Evolutionary conservation across 352 stramenopile species (phyloP), one percentile per base, ranked within the genome.

Genomic region (Globisporangium nodosum): DNA sequence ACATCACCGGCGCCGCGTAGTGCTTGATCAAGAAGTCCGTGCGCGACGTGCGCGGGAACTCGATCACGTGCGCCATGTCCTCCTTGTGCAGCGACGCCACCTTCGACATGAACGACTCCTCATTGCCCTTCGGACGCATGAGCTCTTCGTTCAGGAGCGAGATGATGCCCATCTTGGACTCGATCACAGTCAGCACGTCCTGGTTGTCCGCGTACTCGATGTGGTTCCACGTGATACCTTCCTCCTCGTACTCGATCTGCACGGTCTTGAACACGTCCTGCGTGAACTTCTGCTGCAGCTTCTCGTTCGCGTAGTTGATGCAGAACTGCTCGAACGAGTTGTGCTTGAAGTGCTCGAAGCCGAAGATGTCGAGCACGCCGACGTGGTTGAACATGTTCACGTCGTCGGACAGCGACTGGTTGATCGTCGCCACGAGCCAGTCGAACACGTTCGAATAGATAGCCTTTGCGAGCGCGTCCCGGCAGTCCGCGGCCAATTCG

Each of bases 341-440:
- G 74, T 94, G 84, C 61, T 96, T 96, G 76, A 99, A 99, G 68
- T 97, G 96, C 76, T 99, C 97, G 65, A 99, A 99, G 50, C 97
- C 97, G 65, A 99, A 99, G 65, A 99, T 99, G 87, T 99, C 97
- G 53, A 99, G 76, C 49, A 99, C 93, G 50, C 96, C 96, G 45
- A 98, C 94, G 47, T 92, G 78, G 59, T 94, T 88, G 52, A 76
- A 52, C 78, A 90, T 93, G 62, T 89, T 74, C 16, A 65, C 66
- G 60, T 93, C 85, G 48, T 92, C 76, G 18, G 78, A 71, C 30
- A 94, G 71, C 49, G 88, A 97, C 39, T 71, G 61, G 75, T 99
- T 99, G 65, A 99, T 98, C 46, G 78, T 69, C 31, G 60, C 37
- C 4, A 98, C 93, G 60, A 98, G 85, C 70, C 86, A 96, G 47